Conservation (phyloP, 768 basidiomycete species). For the Tricholoma bakamatsutake region DNA sequence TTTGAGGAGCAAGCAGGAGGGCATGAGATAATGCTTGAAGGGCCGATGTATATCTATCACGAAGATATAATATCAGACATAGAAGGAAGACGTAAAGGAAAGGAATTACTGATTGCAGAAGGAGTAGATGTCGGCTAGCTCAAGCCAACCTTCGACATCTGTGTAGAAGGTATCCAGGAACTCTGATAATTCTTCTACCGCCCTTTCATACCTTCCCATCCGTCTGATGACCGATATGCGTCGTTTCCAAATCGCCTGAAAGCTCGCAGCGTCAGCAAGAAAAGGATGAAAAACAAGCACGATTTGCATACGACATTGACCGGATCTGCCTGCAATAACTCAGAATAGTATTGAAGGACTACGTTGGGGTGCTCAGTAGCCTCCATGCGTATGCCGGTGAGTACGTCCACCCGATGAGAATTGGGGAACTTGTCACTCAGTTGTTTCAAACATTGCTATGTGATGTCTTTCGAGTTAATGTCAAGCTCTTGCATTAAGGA, state of each 20-base stretch:
- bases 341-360: conserved; percentile 61
- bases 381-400: conserved; percentile 77
- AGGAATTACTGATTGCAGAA: conserved; percentile 63
- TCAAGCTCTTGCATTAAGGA: conserved; percentile 12
- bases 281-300: background rate
- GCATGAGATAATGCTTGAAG: conserved; percentile 78
- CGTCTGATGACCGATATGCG: conserved; percentile 66
- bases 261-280: background rate
- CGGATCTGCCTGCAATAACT: conserved; percentile 57
- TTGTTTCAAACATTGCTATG: conserved; percentile 56
- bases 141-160: conserved; percentile 84
- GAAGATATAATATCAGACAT: background rate
- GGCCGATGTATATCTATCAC: conserved; percentile 60
- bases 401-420: conserved; percentile 74
- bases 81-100: background rate
- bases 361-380: conserved; percentile 49
- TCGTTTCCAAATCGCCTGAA: conserved; percentile 73
- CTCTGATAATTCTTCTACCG: conserved; percentile 63
- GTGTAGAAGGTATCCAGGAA: conserved; percentile 86
- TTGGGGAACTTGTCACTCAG: conserved; percentile 65
- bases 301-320: conserved; percentile 56
- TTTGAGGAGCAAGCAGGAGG: conserved; percentile 78
- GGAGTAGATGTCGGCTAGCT: conserved; percentile 77
- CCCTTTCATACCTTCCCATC: conserved; percentile 55
- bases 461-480: conserved; percentile 17